phyloP scores from a whole-genome alignment of 2,329 filamentous ascomycete species.

The Emergomyces orientalis region DNA sequence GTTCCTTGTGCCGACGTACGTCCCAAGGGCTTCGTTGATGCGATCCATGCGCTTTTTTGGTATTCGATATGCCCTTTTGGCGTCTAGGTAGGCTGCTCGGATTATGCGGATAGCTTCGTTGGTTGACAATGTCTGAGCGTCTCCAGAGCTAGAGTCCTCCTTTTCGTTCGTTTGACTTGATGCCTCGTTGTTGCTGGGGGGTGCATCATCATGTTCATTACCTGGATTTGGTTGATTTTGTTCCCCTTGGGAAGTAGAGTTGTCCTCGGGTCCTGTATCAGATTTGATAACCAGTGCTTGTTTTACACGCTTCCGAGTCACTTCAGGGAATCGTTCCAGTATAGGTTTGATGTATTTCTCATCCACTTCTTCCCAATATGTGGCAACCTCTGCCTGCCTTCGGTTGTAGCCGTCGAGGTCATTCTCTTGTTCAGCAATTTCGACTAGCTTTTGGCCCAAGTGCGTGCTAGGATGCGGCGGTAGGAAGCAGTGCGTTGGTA shows the following conservation, averaged over 20 bases:
- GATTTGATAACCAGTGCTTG: slow-evolving; percentile 33
- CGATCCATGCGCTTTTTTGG: slow-evolving; percentile 59
- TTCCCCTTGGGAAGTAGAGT: slow-evolving; percentile 9
- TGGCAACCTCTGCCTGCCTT: slow-evolving; percentile 65
- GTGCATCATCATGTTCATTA: neutral
- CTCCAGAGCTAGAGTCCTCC: slow-evolving; percentile 13
- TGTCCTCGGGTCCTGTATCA: slow-evolving; percentile 12
- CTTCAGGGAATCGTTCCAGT: slow-evolving; percentile 38
- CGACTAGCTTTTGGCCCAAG: slow-evolving; percentile 72
- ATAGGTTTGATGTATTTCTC: slow-evolving; percentile 68
- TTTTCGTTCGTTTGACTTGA: slow-evolving; percentile 17
- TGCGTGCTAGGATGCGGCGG: slow-evolving; percentile 85
- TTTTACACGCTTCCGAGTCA: slow-evolving; percentile 32
- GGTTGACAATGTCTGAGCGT: slow-evolving; percentile 37
- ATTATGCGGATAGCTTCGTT: slow-evolving; percentile 61
- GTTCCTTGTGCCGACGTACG: slow-evolving; percentile 77
- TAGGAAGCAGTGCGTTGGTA: slow-evolving; percentile 85
- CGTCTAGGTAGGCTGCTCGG: slow-evolving; percentile 69
- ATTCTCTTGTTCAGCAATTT: slow-evolving; percentile 63
- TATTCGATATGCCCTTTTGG: slow-evolving; percentile 79
- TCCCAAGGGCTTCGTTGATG: slow-evolving; percentile 63
- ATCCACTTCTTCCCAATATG: slow-evolving; percentile 77
- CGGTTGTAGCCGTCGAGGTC: slow-evolving; percentile 59
- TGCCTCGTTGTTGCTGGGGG: slow-evolving; percentile 11
- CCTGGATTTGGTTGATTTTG: neutral